Percentiles rank a stretch among this genome's conserved stretches.
These are phyloP conservation scores for Rhizoctonia solani DNA, from an alignment of 1,284 basidiomycete species.

Conservation along the genomic window DNA sequence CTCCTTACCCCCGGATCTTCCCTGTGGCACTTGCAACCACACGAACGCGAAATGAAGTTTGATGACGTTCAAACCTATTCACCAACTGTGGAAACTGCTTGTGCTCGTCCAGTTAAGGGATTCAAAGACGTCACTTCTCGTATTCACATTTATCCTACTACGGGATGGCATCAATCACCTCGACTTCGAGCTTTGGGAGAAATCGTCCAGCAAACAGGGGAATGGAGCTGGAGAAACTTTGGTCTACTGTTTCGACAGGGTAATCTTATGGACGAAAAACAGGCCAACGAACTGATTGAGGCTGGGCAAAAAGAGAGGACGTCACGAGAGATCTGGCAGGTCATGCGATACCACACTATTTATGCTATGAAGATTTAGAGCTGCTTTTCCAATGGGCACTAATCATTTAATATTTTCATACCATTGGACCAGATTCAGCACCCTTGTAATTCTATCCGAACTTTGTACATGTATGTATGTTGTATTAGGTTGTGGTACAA, in stretches of 20 bases:
- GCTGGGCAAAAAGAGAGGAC: not conserved
- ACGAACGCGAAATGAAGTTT: not conserved
- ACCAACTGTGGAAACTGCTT: not conserved
- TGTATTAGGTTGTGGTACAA: too few species aligned
- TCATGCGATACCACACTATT: slow-evolving; percentile 28
- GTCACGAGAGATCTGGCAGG: not conserved
- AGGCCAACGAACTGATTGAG: not conserved
- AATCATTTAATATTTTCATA: too few species aligned
- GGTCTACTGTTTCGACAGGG: slow-evolving; percentile 16
- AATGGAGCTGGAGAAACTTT: slow-evolving; percentile 20
- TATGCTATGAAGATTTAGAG: slow-evolving; percentile 19
- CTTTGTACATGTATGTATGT: too few species aligned
- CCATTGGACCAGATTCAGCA: too few species aligned
- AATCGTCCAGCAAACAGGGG: slow-evolving; percentile 16
- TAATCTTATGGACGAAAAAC: not conserved
- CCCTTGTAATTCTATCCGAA: too few species aligned
- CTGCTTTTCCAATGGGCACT: too few species aligned
- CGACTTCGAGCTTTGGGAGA: slow-evolving; percentile 22
- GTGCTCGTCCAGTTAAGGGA: not conserved
- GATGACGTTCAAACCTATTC: not conserved
- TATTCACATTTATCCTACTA: slow-evolving; percentile 6
- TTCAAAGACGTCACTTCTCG: not conserved
- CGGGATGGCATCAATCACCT: slow-evolving; percentile 1
- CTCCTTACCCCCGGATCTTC: slow-evolving; percentile 8
- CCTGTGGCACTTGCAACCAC: not conserved